Evolutionary conservation across 305 asterid genomes (phyloP), one percentile per base, ranked within the genome.

Genomic region (Rubia balearica): DNA sequence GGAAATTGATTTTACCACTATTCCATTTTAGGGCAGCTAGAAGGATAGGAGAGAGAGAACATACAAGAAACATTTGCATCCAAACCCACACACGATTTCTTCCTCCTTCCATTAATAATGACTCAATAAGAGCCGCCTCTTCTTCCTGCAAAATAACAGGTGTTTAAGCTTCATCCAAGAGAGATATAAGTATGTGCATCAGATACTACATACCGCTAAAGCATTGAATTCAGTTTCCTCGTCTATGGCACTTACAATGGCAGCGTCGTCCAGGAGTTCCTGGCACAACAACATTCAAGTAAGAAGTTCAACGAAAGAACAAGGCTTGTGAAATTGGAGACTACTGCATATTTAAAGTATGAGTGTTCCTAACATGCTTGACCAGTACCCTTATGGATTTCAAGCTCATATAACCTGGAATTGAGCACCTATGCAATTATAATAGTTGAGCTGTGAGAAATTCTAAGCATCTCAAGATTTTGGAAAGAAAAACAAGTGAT

Each of bases 171-270:
- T 42, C 57, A 75, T 60, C 67, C 57, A 46, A 13, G 4, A 41
- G 24, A 36, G 65, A 17, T 2, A 53, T 5, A 9, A 42, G 11
- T 45, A 55, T 17, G 9, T n/a, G 36, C 36, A 42, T 41, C 11
- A 19, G 27, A 22, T 60, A 70, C 36, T 62, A 77, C 86, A 21
- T 86, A 94, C 99, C 95, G 90, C 97, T 70, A 94, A 87, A 74
- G 99, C 99, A 62, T 94, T 94, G 83, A 94, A 94, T 80, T 94
- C 99, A 4, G 97, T 91, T 85, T 94, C 99, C 82, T 94, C 98
- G n/a, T 94, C 99, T 76, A 94, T 89, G 74, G 90, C 86, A 43
- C 96, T 83, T 61, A 86, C 83, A 67, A 87, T 70, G 63, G 92
- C 92, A 55, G 92, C 92, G 75, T 91, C 99, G 30, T 89, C 96